Conservation (phyloP, 306 rosid genomes). For the Castanea mollissima region DNA sequence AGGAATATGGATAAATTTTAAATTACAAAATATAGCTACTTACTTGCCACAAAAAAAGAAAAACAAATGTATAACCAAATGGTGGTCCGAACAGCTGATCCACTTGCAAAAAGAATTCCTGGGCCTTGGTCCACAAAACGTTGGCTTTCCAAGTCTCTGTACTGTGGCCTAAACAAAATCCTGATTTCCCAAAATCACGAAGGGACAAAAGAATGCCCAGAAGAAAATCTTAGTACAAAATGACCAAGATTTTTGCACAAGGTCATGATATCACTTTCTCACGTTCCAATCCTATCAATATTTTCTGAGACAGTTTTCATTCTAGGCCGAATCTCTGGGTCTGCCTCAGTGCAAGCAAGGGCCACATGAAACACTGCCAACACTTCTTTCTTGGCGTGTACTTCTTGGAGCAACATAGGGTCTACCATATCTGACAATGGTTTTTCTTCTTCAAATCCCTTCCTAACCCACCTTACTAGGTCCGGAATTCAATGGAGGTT, state of each 20-base stretch:
- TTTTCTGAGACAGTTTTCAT: constrained; percentile 91
- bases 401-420: constrained; percentile 78
- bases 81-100: constrained; percentile 27
- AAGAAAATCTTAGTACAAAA: constrained; percentile 18
- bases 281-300: constrained; percentile 67
- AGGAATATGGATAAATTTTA: constrained; percentile 18
- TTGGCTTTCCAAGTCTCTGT: constrained; percentile 26
- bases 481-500: constrained; percentile 78
- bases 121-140: constrained; percentile 11
- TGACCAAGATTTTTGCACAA: constrained; percentile 4
- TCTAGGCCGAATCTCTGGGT: constrained; percentile 82
- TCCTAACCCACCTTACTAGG: constrained; percentile 84
- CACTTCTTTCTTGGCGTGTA: constrained; percentile 89
- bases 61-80: constrained; percentile 18
- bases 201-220: constrained; percentile 9
- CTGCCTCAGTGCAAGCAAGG: constrained; percentile 81
- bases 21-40: constrained; percentile 33
- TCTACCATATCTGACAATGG: constrained; percentile 94
- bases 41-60: background rate
- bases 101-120: constrained; percentile 21
- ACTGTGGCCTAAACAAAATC: constrained; percentile 27
- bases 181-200: constrained; percentile 31
- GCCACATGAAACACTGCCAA: constrained; percentile 85
- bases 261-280: background rate
- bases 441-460: constrained; percentile 87